phyloP scores from a whole-genome alignment of 2,329 filamentous ascomycete genomes.

The Trichoderma koningii region DNA sequence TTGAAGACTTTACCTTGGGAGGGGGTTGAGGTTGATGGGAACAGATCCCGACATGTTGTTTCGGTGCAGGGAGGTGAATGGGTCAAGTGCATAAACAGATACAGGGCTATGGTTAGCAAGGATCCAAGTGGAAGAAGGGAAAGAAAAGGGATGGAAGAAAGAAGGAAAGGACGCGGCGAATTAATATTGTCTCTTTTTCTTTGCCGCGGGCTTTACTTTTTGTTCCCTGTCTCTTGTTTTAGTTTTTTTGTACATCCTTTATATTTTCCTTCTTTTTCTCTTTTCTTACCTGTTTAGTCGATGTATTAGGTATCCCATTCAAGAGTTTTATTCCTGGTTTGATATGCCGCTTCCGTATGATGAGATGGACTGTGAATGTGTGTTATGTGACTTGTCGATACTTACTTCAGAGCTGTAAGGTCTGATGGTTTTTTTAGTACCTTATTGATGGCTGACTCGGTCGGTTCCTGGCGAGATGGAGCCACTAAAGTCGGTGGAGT shows the following conservation, averaged over 20 bases:
- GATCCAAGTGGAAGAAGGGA: conserved; percentile 20
- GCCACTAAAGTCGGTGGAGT: neutral
- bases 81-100: conserved; percentile 18
- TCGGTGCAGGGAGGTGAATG: conserved; percentile 9
- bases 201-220: neutral
- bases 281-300: conserved; percentile 14
- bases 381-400: neutral
- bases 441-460: neutral
- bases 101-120: conserved; percentile 23
- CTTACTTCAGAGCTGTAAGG: neutral
- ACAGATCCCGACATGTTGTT: neutral
- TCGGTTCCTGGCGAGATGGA: conserved; percentile 8
- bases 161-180: conserved; percentile 15
- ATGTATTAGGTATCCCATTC: conserved; percentile 16
- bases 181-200: conserved; percentile 1
- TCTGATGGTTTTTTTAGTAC: neutral
- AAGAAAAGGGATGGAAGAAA: conserved; percentile 6
- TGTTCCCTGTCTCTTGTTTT: neutral
- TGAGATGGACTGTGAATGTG: neutral
- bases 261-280: neutral
- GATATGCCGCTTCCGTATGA: too few relatives aligned
- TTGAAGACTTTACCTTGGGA: neutral
- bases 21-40: neutral
- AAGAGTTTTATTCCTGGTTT: conserved; percentile 2
- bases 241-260: conserved; percentile 22